phyloP scores from a whole-genome alignment of 2,329 filamentous ascomycete species.

The Drechslera avenae region DNA sequence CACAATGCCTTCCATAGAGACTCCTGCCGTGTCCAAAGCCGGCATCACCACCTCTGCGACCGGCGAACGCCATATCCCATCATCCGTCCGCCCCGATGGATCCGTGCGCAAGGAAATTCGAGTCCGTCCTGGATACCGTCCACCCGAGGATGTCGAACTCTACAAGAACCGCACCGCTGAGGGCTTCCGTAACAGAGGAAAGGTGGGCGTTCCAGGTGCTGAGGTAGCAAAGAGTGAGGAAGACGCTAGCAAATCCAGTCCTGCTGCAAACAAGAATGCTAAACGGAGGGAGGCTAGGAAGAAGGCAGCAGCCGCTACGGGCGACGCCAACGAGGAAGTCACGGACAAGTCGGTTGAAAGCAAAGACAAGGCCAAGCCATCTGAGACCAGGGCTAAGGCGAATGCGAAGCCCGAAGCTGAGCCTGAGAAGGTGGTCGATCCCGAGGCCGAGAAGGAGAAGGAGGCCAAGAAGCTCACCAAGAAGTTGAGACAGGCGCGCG shows the following conservation, averaged over 20 bases:
- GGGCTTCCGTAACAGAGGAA: conserved; percentile 77
- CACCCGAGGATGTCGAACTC: conserved; percentile 91
- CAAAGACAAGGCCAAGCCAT: conserved; percentile 27
- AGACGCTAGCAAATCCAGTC: conserved; percentile 58
- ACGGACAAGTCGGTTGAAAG: conserved; percentile 42
- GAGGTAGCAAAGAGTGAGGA: conserved; percentile 54
- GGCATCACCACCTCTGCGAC: conserved; percentile 72
- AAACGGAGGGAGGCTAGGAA: conserved; percentile 74
- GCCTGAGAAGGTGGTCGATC: conserved; percentile 54
- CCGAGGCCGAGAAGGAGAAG: conserved; percentile 83
- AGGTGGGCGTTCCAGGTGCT: conserved; percentile 75
- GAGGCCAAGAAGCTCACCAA: conserved; percentile 90
- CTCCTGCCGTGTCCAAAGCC: conserved; percentile 46
- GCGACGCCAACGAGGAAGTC: conserved; percentile 59
- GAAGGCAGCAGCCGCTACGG: conserved; percentile 52
- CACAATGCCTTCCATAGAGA: conserved; percentile 42
- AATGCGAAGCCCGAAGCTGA: conserved; percentile 32
- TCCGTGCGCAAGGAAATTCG: conserved; percentile 93
- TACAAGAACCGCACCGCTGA: conserved; percentile 94
- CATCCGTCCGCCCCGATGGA: conserved; percentile 84
- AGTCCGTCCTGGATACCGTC: conserved; percentile 89
- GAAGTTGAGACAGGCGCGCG: conserved; percentile 91
- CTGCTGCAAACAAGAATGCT: conserved; percentile 78
- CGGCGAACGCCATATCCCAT: conserved; percentile 87
- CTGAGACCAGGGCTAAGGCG: too few species aligned